Conservation (phyloP, 441 rosid genomes). For the Raphanus hybrid region DNA sequence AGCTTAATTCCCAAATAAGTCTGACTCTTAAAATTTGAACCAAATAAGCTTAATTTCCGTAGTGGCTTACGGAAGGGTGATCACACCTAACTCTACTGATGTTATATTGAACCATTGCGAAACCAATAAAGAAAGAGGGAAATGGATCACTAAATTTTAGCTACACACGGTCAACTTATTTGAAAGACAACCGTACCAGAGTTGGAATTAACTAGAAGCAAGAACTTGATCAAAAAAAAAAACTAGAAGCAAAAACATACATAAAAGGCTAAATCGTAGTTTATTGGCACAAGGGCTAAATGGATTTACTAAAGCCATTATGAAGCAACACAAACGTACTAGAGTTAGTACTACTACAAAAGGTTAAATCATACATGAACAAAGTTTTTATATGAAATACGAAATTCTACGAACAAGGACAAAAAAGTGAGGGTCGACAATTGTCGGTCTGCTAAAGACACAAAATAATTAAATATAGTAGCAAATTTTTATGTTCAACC, state of each 20-base stretch:
- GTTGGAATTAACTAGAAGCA: neutral
- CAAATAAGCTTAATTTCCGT: no score
- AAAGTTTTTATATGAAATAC: neutral
- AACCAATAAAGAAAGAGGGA: neutral
- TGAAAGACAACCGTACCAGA: neutral
- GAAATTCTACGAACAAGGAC: neutral
- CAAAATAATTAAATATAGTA: neutral
- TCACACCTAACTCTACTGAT: neutral
- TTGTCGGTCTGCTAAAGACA: neutral
- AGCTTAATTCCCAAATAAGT: neutral
- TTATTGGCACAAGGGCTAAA: neutral
- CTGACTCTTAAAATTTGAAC: no score
- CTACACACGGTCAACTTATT: neutral
- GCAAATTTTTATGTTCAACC: neutral
- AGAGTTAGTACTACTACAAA: neutral
- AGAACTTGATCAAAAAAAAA: no score
- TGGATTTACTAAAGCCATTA: neutral
- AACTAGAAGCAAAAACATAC: neutral
- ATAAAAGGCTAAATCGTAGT: neutral
- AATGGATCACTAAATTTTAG: neutral
- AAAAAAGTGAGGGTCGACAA: neutral
- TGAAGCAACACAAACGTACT: slow-evolving; percentile 9
- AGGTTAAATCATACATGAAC: neutral
- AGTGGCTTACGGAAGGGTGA: neutral
- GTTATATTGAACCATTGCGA: neutral